Base-by-base conservation (phyloP, 116 monocot genomes). In the Thalassia testudinum region DNA sequence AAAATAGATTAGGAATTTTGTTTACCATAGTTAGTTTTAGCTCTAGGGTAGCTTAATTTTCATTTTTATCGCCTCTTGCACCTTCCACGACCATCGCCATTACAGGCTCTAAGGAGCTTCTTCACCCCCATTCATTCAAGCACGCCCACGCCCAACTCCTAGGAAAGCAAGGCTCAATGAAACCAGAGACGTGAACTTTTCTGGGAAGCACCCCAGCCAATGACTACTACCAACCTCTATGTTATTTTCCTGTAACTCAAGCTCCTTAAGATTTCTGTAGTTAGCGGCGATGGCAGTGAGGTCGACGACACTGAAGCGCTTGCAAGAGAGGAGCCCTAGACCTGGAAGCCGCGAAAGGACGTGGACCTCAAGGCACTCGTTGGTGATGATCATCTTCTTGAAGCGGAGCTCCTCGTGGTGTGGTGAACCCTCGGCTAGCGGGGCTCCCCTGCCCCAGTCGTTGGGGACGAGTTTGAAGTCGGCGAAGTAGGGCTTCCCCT, bases 401-500 rank as follows among this genome's bases (percentile, higher is more conserved):
- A 83, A 42, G 49, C 71, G 29, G 26, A 83, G 56, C 71, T 71
- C 83, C 72, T 78, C 78, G 1, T 78, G 65, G 42, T 59, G 48
- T 40, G 83, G 78, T 42, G 78, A 83, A 29, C 65, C 75, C 47
- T 53, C 71, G 26, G 74, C 78, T 47, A 72, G 27, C 16, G 78
- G 72, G 23, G 56, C 64, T 5, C 65, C 76, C n/a, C 64, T 82
- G 42, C 87, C 87, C 87, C 87, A 87, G 28, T 66, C 73, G 21
- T 51, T 22, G 5, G 87, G 87, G 10, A 87, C 82, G 12, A 87
- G 78, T 61, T 76, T 68, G 62, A 82, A 87, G 49, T 87, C 87
- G 4, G 87, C 87, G 52, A 87, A 87, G 62, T 87, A 82, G 13
- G 87, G 87, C 73, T 87, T 87, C 43, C 82, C 87, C 70, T 87